These are phyloP conservation scores for Cytospora mali DNA, from an alignment of 2,329 filamentous ascomycete genomes.

Conservation along the genomic window DNA sequence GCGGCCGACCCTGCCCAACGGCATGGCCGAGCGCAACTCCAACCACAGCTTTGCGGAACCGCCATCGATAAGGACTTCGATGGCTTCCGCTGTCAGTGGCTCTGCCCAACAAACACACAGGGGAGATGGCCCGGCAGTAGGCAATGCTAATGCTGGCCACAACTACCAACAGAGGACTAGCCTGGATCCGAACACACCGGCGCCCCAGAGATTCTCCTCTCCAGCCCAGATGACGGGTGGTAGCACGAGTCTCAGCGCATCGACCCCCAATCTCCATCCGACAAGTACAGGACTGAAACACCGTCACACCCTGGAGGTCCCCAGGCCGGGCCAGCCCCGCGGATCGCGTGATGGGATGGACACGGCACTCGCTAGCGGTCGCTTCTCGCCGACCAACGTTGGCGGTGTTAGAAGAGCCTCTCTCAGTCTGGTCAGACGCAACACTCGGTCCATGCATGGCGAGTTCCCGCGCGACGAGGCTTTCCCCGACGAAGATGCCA, in stretches of 20 bases:
- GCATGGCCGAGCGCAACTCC: conserved; percentile 33
- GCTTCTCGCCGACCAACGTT: conserved; percentile 72
- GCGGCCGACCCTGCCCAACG: conserved; percentile 28
- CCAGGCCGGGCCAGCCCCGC: conserved; percentile 66
- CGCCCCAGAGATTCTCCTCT: conserved; percentile 64
- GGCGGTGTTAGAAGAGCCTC: conserved; percentile 73
- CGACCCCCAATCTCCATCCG: conserved; percentile 53
- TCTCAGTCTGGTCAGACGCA: conserved; percentile 77
- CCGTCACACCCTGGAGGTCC: conserved; percentile 86
- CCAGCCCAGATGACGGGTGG: conserved; percentile 56
- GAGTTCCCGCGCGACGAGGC: conserved; percentile 84
- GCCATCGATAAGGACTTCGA: conserved; percentile 37
- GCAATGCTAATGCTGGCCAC: conserved; percentile 30
- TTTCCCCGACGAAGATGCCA: conserved; percentile 84
- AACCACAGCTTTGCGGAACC: conserved; percentile 38
- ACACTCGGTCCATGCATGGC: conserved; percentile 83
- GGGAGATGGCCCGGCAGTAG: conserved; percentile 33
- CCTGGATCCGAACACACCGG: conserved; percentile 30
- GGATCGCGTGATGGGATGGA: conserved; percentile 75
- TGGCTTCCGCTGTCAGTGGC: conserved; percentile 37
- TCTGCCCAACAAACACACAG: conserved; percentile 38
- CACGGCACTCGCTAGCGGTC: conserved; percentile 69
- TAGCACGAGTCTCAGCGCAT: conserved; percentile 41
- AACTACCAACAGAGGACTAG: conserved; percentile 31
- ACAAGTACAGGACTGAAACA: conserved; percentile 69